Base-by-base conservation (phyloP, 2,329 filamentous ascomycete species). In the Orbilia quercus region DNA sequence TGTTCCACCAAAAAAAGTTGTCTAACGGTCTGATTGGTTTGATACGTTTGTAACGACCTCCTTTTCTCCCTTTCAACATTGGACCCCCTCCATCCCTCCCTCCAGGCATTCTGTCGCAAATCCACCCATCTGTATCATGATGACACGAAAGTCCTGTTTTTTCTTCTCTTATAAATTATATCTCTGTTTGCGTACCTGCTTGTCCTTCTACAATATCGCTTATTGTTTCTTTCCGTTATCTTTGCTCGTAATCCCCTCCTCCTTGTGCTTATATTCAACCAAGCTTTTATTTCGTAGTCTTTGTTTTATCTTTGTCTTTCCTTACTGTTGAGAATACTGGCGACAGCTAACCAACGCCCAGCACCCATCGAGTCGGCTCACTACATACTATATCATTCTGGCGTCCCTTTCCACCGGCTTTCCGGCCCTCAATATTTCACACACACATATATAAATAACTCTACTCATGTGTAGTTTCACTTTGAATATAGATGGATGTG, bases 201-300 rank as follows among this genome's bases (percentile, higher is more conserved):
- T 34, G 28, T 31, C 28, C n/a, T 40, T 31, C 18, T 45, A 18
- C 23, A 54, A 55, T 50, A 55, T 54, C 51, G 40, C 57, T 59
- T 28, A 14, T 28, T 40, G 60, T 51, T 77, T 79, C 79, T 79
- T 78, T 54, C 40, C 40, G n/a, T n/a, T n/a, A n/a, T n/a, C 11
- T 3, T 44, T 28, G 12, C 16, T 57, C 23, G n/a, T 44, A 6
- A 40, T 4, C 36, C n/a, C 4, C 36, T 11, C 42, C 16, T 2
- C 9, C 12, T 25, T 44, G 53, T 31, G 22, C 51, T 40, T 38
- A 50, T 53, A 55, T 31, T 9, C 14, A 11, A 6, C 16, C 20
- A 22, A 28, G 28, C 14, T 42, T 42, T 42, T 18, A 14, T 5
- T 47, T 47, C 22, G 9, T 47, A 20, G 5, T 20, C n/a, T n/a